Evolutionary conservation across 768 basidiomycete species (phyloP).

Genomic region (Hemileccinum impolitum): DNA sequence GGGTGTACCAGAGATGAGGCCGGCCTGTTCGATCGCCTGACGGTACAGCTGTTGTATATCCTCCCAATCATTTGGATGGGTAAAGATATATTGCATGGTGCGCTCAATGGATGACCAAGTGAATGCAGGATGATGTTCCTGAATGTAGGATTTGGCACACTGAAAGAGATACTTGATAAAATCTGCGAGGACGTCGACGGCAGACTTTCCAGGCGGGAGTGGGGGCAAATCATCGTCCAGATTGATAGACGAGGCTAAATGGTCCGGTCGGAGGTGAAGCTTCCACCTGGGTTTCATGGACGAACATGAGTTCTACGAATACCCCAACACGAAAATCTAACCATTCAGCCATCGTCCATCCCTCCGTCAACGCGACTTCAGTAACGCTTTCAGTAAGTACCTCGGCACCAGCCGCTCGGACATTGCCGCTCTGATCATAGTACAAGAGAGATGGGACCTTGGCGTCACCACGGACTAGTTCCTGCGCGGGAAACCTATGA

Average conservation of each 20-base stretch:
- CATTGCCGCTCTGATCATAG: slow-evolving; percentile 37
- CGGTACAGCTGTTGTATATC: slow-evolving; percentile 18
- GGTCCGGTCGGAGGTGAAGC: slow-evolving; percentile 17
- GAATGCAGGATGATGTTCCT: slow-evolving; percentile 10
- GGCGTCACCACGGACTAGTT: slow-evolving; percentile 35
- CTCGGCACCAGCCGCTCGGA: slow-evolving; percentile 40
- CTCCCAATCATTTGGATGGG: slow-evolving; percentile 31
- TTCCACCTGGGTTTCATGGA: slow-evolving; percentile 21
- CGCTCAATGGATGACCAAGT: slow-evolving; percentile 11
- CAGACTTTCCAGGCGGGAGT: slow-evolving; percentile 15
- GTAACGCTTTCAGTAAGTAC: slow-evolving; percentile 30
- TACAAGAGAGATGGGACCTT: slow-evolving; percentile 45
- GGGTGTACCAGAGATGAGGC: slow-evolving; percentile 13
- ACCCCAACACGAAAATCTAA: background rate
- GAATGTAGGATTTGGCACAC: slow-evolving; percentile 15
- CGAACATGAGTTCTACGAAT: background rate
- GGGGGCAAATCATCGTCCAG: slow-evolving; percentile 30
- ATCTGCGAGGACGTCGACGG: slow-evolving; percentile 13
- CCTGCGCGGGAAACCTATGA: slow-evolving; percentile 42
- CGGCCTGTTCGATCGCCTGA: slow-evolving; percentile 19
- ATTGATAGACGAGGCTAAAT: slow-evolving; percentile 16
- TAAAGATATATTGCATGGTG: slow-evolving; percentile 21
- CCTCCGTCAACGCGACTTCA: slow-evolving; percentile 33
- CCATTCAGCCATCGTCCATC: slow-evolving; percentile 18
- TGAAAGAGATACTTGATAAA: slow-evolving; percentile 19